These are phyloP conservation scores for Bipolaris cookei DNA, from an alignment of 2,329 filamentous ascomycete species.

Conservation along the genomic window DNA sequence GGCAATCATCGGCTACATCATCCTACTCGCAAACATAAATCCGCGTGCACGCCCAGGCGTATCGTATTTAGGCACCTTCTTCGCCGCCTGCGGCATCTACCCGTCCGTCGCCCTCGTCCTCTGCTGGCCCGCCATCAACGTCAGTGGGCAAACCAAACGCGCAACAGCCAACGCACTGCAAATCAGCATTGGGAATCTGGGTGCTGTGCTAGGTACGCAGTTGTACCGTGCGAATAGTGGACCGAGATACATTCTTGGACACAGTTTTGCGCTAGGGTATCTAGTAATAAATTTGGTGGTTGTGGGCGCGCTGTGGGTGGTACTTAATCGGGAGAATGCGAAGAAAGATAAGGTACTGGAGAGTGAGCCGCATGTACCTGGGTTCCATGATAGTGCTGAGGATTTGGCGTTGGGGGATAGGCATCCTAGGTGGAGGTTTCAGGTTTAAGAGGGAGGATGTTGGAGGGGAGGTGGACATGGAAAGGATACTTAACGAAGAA, in stretches of 20 bases:
- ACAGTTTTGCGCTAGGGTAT: slow-evolving; percentile 47
- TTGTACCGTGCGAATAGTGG: slow-evolving; percentile 44
- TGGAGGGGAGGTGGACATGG: background rate
- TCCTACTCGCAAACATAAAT: slow-evolving; percentile 45
- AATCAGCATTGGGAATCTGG: slow-evolving; percentile 58
- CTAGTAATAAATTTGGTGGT: slow-evolving; percentile 42
- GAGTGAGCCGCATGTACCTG: slow-evolving; percentile 33
- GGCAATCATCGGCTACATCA: slow-evolving; percentile 49
- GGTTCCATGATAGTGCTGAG: slow-evolving; percentile 41
- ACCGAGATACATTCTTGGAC: slow-evolving; percentile 46
- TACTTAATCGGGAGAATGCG: slow-evolving; percentile 43
- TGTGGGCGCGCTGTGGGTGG: slow-evolving; percentile 37
- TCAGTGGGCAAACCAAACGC: slow-evolving; percentile 61
- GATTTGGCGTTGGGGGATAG: slow-evolving; percentile 42
- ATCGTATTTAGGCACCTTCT: slow-evolving; percentile 48
- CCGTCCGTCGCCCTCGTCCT: slow-evolving; percentile 50
- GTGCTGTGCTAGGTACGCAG: slow-evolving; percentile 49
- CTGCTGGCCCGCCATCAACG: slow-evolving; percentile 61
- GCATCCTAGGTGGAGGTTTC: slow-evolving; percentile 48
- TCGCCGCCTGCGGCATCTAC: slow-evolving; percentile 50
- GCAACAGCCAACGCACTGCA: slow-evolving; percentile 58
- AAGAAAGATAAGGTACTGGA: slow-evolving; percentile 35
- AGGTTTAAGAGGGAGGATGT: slow-evolving; percentile 6
- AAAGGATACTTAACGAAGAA: no score
- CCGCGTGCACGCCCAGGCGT: slow-evolving; percentile 44